Base-by-base conservation (phyloP, 2,329 filamentous ascomycete genomes). In the Aspergillus fijiensis region DNA sequence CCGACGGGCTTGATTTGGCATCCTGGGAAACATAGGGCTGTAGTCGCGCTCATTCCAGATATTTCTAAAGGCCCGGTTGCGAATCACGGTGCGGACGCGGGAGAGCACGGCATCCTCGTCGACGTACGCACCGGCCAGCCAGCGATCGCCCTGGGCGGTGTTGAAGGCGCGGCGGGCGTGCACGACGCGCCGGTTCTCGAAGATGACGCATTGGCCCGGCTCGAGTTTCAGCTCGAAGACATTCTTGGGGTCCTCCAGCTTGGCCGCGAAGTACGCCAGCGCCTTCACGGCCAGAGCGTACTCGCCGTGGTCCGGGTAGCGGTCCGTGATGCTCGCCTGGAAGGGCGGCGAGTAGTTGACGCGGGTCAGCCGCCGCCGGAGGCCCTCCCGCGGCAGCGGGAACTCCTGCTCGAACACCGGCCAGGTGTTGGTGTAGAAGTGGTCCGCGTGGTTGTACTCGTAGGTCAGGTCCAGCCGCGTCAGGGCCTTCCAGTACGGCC, bases 141-240 rank as follows among this genome's bases (percentile, higher is more conserved):
- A 96, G 55, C 94, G 82, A 62, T 87, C 84, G 0, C 90, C 90
- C 6, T 82, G 81, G 3, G 59, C 60, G 21, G 72, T 70, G 60
- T 94, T 87, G 75, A 98, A 98, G 31, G 87, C 85, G 16, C 81
- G 84, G 4, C 95, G 82, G 0, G 92, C 94, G 79, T 98, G 95
- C 71, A 96, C 76, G n/a, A 96, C 82, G 19, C 94, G 83, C 60
- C 87, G 79, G 72, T 98, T 98, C 73, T 96, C 89, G 72, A 99
- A 98, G n/a, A 99, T 83, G 12, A 93, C 92, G 72, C 92, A 96
- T 70, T 96, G 90, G 3, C 94, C 95, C 4, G 90, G 87, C 57
- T 86, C 80, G 74, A 97, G 80, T 75, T 89, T 89, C 60, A 89
- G 81, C 79, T 94, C 83, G 70, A 88, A 89, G 56, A 92, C 76